Base-by-base conservation (phyloP, 768 basidiomycete species). In the Termitomyces sp. region DNA sequence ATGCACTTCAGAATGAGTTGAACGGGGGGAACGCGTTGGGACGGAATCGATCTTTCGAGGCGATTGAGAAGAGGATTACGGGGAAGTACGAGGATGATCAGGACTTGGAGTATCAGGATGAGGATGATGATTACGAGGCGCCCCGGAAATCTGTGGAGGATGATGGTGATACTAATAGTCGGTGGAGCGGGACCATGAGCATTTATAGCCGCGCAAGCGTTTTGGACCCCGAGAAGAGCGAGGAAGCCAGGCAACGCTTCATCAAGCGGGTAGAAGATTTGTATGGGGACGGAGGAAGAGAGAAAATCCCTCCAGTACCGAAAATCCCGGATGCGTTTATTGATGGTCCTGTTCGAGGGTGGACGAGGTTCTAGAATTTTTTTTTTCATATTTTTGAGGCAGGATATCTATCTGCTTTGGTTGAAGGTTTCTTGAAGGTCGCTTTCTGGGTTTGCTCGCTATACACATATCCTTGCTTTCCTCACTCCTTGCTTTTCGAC, bases 201-300 rank as follows among this genome's bases (percentile, higher is more conserved):
- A 69, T 79, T 51, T 80, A 83, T 64, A 79, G 79, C 60, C 78
- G 81, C 7, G 68, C 70, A 48, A 84, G 82, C 60, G 71, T 86
- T 54, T 57, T 85, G 65, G 83, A 85, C 60, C 67, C 71, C 22
- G 78, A 81, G 33, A 75, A 76, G 69, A 85, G 83, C 61, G 77
- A 75, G 63, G 68, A 73, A 63, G 73, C 77, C 52, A 69, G 83
- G 57, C 75, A 77, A 36, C 66, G 78, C 63, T 80, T 86, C 60
- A 71, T 85, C 51, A 64, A 71, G 58, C 70, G 78, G 33, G 80
- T 86, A 16, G 80, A 80, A 65, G 77, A 71, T 53, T 80, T 85
- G 80, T 76, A 80, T 64, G 75, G 73, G 51, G 67, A 70, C 36
- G 69, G 66, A 50, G 74, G 74, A 32, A 64, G 70, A 56, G 74